phyloP scores from a whole-genome alignment of 495 filamentous ascomycete species.

The Parmelia sp. region DNA sequence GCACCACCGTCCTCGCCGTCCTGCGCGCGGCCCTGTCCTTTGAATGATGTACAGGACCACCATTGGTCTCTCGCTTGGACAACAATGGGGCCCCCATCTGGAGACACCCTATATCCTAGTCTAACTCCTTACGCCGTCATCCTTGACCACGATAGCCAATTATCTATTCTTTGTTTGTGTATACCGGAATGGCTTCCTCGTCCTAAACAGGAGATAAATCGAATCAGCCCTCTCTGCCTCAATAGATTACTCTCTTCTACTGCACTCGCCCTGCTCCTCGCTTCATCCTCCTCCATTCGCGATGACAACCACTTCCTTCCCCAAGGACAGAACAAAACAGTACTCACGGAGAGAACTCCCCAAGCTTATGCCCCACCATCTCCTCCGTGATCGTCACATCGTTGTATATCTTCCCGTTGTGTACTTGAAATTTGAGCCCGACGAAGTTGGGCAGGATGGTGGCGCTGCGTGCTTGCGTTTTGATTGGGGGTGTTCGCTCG shows the following conservation, averaged over 20 bases:
- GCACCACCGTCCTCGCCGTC: background rate
- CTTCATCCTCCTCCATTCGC: background rate
- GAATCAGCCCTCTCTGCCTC: background rate
- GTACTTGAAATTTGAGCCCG: conserved; percentile 83
- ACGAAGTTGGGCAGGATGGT: conserved; percentile 97
- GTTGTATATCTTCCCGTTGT: conserved; percentile 90
- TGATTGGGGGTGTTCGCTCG: conserved; percentile 63
- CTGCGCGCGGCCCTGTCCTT: background rate
- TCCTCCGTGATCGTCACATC: conserved; percentile 89
- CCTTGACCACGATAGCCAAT: conserved; percentile 4
- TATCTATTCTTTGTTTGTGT: conserved; percentile 73
- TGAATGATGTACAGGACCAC: background rate
- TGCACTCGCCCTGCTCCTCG: background rate
- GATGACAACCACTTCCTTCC: background rate
- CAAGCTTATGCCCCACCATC: conserved; percentile 97
- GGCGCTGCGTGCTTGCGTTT: conserved; percentile 80
- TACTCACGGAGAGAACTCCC: conserved; percentile 87
- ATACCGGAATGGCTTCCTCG: conserved; percentile 78
- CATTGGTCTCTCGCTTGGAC: background rate
- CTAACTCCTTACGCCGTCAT: background rate
- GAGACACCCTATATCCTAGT: background rate
- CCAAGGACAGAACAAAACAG: conserved; percentile 6
- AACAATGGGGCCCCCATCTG: too few relatives aligned
- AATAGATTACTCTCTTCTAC: background rate
- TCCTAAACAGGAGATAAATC: conserved; percentile 44